Evolutionary conservation across 495 filamentous ascomycete genomes (phyloP).

Genomic region (Cercophora newfieldiana): DNA sequence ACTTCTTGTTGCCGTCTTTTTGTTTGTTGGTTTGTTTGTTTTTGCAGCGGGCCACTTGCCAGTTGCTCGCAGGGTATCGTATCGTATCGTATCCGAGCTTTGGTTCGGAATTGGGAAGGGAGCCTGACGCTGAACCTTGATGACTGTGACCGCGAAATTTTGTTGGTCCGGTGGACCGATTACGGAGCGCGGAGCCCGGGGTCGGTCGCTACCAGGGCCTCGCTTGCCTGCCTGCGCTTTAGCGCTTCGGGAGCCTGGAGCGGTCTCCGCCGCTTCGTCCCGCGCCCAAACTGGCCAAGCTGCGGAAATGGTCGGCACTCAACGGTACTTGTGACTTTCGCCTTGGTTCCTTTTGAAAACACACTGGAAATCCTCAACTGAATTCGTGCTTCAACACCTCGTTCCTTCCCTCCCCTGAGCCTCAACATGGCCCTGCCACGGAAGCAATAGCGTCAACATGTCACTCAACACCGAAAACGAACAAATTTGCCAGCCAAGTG

Average conservation of each 20-base stretch:
- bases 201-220: background rate
- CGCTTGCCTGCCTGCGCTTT: background rate
- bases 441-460: too few relatives aligned
- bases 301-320: background rate
- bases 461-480: background rate
- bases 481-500: background rate
- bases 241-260: background rate
- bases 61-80: too few relatives aligned
- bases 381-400: background rate
- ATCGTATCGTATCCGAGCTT: background rate
- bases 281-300: background rate
- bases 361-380: background rate
- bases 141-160: conserved; percentile 8
- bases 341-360: background rate
- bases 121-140: background rate
- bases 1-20: background rate
- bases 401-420: too few relatives aligned
- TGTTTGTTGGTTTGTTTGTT: background rate
- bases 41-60: background rate
- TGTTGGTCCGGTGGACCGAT: conserved; percentile 19
- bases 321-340: background rate
- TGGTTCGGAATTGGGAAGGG: background rate
- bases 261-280: background rate
- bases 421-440: too few relatives aligned
- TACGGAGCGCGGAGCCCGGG: conserved; percentile 21